Conservation (phyloP, 1,284 basidiomycete genomes). For the Moesziomyces sp. region DNA sequence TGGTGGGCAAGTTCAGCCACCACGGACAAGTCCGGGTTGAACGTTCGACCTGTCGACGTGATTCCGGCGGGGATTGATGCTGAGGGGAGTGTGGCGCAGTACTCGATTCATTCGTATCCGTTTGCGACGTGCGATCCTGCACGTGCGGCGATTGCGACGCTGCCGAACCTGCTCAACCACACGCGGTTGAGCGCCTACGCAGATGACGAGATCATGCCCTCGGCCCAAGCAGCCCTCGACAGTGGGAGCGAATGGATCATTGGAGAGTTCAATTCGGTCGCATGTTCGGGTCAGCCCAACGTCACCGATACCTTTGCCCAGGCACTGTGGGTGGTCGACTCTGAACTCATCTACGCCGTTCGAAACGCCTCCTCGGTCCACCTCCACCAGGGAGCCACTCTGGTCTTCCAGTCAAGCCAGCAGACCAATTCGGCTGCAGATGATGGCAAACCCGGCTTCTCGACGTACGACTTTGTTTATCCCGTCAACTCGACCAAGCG, state of each 20-base stretch:
- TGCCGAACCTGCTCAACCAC: slow-evolving; percentile 16
- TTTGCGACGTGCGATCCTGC: slow-evolving; percentile 17
- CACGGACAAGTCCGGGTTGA: slow-evolving; percentile 6
- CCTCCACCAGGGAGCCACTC: slow-evolving; percentile 13
- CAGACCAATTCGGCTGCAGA: slow-evolving; percentile 8
- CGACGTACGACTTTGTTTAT: slow-evolving; percentile 12
- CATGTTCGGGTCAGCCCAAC: slow-evolving; percentile 11
- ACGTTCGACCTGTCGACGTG: slow-evolving; percentile 10
- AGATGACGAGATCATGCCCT: slow-evolving; percentile 11
- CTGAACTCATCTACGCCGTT: slow-evolving; percentile 15
- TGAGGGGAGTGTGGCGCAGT: slow-evolving; percentile 2
- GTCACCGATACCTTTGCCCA: slow-evolving; percentile 18
- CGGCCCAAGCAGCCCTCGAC: slow-evolving; percentile 2
- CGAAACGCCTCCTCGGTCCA: slow-evolving; percentile 10
- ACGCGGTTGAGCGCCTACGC: slow-evolving; percentile 7
- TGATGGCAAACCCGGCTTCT: slow-evolving; percentile 11
- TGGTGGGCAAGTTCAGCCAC: slow-evolving; percentile 19
- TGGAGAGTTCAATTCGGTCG: slow-evolving; percentile 14
- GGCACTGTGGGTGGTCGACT: slow-evolving; percentile 11
- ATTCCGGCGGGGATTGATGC: slow-evolving; percentile 13
- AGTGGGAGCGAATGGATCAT: slow-evolving; percentile 8
- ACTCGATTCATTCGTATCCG: slow-evolving; percentile 17
- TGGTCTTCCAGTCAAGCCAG: slow-evolving; percentile 11
- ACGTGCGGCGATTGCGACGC: slow-evolving; percentile 1
- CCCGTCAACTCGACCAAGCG: slow-evolving; percentile 10